Evolutionary conservation across 352 stramenopile genomes (phyloP).

Genomic region (Phytophthora boehmeriae): DNA sequence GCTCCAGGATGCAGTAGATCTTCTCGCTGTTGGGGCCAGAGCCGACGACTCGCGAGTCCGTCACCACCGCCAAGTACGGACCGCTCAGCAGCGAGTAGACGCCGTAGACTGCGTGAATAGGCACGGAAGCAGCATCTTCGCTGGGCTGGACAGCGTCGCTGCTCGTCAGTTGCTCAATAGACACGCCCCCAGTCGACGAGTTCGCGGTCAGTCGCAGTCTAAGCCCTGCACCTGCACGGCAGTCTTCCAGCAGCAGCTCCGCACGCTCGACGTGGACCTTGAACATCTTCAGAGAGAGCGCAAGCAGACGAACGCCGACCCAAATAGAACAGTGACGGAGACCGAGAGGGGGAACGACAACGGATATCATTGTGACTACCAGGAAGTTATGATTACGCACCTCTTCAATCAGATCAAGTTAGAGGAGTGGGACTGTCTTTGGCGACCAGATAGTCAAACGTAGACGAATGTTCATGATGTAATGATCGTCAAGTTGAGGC

Average conservation of each 20-base stretch:
- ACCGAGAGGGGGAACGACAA: conserved; percentile 9
- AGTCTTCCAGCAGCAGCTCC: conserved; percentile 84
- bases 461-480: conserved; percentile 5
- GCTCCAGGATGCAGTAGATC: conserved; percentile 60
- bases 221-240: conserved; percentile 60
- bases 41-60: conserved; percentile 63
- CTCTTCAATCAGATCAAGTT: conserved; percentile 10
- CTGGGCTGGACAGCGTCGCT: conserved; percentile 23
- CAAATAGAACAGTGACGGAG: conserved; percentile 1
- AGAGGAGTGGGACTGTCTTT: conserved; percentile 20
- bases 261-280: conserved; percentile 74
- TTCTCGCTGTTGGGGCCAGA: conserved; percentile 63
- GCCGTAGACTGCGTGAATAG: conserved; percentile 78
- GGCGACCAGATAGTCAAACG: too few species aligned
- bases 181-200: conserved; percentile 26
- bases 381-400: background rate
- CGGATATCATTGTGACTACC: conserved; percentile 4
- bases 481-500: conserved; percentile 11
- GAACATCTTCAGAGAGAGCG: conserved; percentile 50
- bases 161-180: conserved; percentile 29
- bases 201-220: conserved; percentile 59
- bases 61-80: conserved; percentile 75
- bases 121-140: conserved; percentile 56
- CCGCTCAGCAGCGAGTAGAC: conserved; percentile 73
- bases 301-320: background rate